Evolutionary conservation across 768 basidiomycete species (phyloP), one percentile per base, ranked within the genome.

Genomic region (Suillus variegatus): DNA sequence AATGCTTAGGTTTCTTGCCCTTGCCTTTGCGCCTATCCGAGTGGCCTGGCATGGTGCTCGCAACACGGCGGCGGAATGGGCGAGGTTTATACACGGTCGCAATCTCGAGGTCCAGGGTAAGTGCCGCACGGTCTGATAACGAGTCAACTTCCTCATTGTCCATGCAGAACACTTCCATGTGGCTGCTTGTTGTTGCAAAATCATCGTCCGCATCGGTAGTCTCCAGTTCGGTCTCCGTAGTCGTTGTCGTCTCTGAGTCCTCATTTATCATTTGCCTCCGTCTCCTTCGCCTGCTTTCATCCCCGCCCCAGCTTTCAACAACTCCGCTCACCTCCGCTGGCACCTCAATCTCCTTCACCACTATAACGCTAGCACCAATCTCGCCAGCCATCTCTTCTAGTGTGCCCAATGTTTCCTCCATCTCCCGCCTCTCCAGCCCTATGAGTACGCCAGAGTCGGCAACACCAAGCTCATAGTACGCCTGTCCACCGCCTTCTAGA

Each of bases 381-480:
- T 97, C 95, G 32, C 90, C 88, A 0, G 95, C 95, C 96, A 99
- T 99, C 81, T 87, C 88, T 74, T 93, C 93, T 16, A 99, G 86
- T 0, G 95, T 97, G 70, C 89, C 88, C 46, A 99, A 78, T 3
- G 91, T 94, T 69, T 85, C 84, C 65, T 92, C 91, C 68, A 99
- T 86, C 74, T 96, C 91, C 3, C 77, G 76, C 67, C 85, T 81
- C 4, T 85, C 81, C 6, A 98, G 84, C 2, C 96, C 96, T 60
- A 97, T 84, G 36, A 97, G 87, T 5, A 88, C 86, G 2, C 96
- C 96, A 1, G 92, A 91, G 74, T 99, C 96, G 28, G 91, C 89
- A 0, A 99, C 91, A 1, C 87, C 88, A 13, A 90, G 83, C 67
- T 95, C 93, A 67, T 95, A 95, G 74, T 92, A 89, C 0, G 93